Conservation (phyloP, 179 eudicot species). For the Carnegiea gigantea region DNA sequence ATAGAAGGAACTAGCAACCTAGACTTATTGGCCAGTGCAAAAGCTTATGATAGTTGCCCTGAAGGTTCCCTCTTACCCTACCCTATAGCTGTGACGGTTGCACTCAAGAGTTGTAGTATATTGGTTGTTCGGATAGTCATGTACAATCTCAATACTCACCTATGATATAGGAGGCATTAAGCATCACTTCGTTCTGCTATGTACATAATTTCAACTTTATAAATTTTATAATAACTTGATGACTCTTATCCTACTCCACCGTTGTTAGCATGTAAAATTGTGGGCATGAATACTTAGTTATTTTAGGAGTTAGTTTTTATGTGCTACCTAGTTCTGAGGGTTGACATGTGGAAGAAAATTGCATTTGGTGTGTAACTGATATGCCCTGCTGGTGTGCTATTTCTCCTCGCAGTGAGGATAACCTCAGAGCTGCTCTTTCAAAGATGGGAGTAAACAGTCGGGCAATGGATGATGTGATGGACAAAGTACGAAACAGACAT, state of each 20-base stretch:
- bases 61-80: not conserved
- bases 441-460: slow-evolving; percentile 79
- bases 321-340: not conserved
- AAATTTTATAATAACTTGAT: not conserved
- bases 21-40: not conserved
- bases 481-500: slow-evolving; percentile 70
- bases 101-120: not conserved
- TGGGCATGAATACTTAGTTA: not conserved
- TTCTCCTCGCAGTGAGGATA: slow-evolving; percentile 70
- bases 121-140: not conserved
- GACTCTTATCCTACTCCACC: not conserved
- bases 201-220: not conserved
- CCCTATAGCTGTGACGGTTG: not conserved
- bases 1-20: not conserved
- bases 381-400: slow-evolving; percentile 2
- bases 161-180: not conserved
- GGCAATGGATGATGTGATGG: slow-evolving; percentile 72
- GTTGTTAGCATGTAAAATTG: not conserved
- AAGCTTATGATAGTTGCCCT: not conserved
- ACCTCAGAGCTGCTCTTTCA: slow-evolving; percentile 80
- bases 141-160: not conserved
- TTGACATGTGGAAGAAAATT: not conserved
- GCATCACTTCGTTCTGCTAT: not conserved
- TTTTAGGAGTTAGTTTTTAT: not conserved
- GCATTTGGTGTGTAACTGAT: not conserved